Evolutionary conservation across 2,329 filamentous ascomycete species (phyloP), one percentile per base, ranked within the genome.

Genomic region (Colletotrichum theobromicola): DNA sequence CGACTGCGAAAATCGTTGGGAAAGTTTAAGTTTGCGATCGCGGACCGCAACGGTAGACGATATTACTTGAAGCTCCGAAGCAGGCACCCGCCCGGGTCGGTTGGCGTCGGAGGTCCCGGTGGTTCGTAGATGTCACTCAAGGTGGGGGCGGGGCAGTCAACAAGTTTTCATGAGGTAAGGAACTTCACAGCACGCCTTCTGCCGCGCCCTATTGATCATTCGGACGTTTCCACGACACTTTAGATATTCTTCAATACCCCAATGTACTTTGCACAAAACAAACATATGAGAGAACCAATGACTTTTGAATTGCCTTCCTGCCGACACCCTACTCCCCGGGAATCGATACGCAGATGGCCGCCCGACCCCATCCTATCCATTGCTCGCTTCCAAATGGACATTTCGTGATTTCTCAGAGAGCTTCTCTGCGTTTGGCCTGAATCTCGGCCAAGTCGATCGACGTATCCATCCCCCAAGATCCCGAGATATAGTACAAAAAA

Each of bases 401-500:
- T 50, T 62, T 63, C 35, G 57, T 64, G 46, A 46, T 28, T 32
- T 57, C 42, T 46, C 67, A 46, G n/a, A 37, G 60, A 35, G 46
- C 50, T 35, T 67, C 30, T 67, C 37, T 72, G n/a, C 35, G 53
- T 34, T 13, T 32, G 32, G 60, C 58, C 50, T 72, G 72, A 50
- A 67, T n/a, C 24, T 60, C 12, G 68, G 30, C 69, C 58, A 42
- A 62, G 21, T 35, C 35, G 57, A 68, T 50, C 69, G 32, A 66
- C 34, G 42, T 74, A 75, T 75, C 70, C 73, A 75, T 65, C 46
- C 50, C 64, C 63, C 30, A 50, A 66, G 42, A 37, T 55, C 37
- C 58, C 70, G 70, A 73, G 64, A 74, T 74, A 70, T 75, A 74
- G 70, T 74, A 75, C 73, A 75, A 69, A 46, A 74, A 58, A 66